phyloP scores from a whole-genome alignment of 495 filamentous ascomycete species.

The Penicillium malachiteum region DNA sequence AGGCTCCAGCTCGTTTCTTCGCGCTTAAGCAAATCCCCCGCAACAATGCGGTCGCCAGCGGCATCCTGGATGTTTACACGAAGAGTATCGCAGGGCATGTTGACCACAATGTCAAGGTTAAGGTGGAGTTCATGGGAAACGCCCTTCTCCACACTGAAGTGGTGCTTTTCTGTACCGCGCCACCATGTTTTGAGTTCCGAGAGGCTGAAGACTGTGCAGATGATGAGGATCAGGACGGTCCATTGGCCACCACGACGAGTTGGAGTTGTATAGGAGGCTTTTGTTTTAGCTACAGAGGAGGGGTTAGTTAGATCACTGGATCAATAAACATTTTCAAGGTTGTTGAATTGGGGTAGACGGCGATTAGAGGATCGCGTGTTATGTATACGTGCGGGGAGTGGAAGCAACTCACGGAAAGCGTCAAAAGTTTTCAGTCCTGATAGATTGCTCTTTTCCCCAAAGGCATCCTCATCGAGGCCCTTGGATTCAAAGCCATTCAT shows the following conservation, averaged over 20 bases:
- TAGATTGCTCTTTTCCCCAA: conserved; percentile 66
- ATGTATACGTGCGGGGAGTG: not conserved
- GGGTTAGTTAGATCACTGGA: conserved; percentile 6
- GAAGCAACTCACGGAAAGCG: conserved; percentile 78
- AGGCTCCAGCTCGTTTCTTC: conserved; percentile 78
- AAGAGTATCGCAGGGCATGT: conserved; percentile 83
- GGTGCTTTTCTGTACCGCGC: conserved; percentile 76
- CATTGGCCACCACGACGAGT: conserved; percentile 85
- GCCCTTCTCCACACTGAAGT: conserved; percentile 92
- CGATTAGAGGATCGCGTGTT: not conserved
- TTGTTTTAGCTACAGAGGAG: conserved; percentile 76
- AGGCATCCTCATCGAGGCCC: conserved; percentile 72
- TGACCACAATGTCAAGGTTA: conserved; percentile 91
- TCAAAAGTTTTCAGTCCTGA: conserved; percentile 79
- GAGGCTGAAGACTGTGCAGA: conserved; percentile 70
- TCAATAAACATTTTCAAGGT: not conserved
- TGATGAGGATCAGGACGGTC: conserved; percentile 76
- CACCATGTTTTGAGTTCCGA: conserved; percentile 81
- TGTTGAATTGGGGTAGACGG: not conserved
- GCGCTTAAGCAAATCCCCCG: conserved; percentile 67
- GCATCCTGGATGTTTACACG: conserved; percentile 98
- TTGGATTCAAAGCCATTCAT: conserved; percentile 74
- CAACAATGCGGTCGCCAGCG: conserved; percentile 84
- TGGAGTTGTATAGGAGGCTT: conserved; percentile 82
- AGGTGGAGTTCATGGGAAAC: conserved; percentile 85